phyloP scores from a whole-genome alignment of 2,329 filamentous ascomycete species.

The Monosporascus sp. region DNA sequence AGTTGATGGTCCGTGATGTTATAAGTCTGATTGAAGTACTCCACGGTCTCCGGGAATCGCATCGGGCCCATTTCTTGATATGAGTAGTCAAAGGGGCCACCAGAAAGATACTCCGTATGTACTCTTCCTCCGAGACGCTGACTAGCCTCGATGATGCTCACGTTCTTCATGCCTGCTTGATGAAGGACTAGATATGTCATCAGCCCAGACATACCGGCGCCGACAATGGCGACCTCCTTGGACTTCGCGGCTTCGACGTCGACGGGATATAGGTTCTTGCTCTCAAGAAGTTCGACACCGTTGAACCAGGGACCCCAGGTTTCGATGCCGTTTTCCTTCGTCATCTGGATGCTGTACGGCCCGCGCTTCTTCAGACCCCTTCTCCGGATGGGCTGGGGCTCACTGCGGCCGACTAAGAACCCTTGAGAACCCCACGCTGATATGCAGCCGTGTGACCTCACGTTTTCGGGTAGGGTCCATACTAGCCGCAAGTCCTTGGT shows the following conservation, averaged over 20 bases:
- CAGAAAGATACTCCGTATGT: constrained; percentile 57
- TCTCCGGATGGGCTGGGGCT: constrained; percentile 24
- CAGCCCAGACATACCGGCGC: constrained; percentile 61
- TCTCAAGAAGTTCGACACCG: constrained; percentile 53
- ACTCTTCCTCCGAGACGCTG: constrained; percentile 59
- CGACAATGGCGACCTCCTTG: constrained; percentile 58
- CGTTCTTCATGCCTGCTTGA: constrained; percentile 52
- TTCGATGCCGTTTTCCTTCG: constrained; percentile 44
- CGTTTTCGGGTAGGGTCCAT: constrained; percentile 29
- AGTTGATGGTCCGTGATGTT: constrained; percentile 60
- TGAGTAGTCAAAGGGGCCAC: constrained; percentile 56
- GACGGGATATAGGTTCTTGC: constrained; percentile 47
- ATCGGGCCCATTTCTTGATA: constrained; percentile 66
- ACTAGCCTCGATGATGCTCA: constrained; percentile 58
- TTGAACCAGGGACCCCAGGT: constrained; percentile 59
- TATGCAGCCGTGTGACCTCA: constrained; percentile 31
- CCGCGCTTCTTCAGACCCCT: constrained; percentile 22
- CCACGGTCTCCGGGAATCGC: constrained; percentile 53
- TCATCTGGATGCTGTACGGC: constrained; percentile 38
- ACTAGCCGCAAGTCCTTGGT: constrained; percentile 24
- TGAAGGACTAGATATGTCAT: constrained; percentile 52
- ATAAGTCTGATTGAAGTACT: constrained; percentile 49
- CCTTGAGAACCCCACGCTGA: constrained; percentile 33
- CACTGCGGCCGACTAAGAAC: constrained; percentile 30
- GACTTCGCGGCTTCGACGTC: constrained; percentile 51